These are phyloP conservation scores for Lachnellula occidentalis DNA, from an alignment of 2,329 filamentous ascomycete species.

Conservation along the genomic window DNA sequence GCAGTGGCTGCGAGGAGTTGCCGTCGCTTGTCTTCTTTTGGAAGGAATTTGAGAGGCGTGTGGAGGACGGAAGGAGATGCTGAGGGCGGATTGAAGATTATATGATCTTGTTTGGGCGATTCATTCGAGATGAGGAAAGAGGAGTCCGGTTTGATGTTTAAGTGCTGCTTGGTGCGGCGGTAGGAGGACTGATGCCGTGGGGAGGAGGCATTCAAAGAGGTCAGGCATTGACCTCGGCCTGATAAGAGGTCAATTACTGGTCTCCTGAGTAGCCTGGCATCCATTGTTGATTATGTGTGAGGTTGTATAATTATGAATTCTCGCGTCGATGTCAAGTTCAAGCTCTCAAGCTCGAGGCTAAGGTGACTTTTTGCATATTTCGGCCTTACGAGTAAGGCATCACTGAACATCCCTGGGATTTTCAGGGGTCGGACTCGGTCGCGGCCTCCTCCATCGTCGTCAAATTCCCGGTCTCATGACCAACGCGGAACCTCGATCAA, in stretches of 20 bases:
- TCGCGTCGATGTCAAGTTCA: background rate
- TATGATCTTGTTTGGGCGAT: conserved; percentile 37
- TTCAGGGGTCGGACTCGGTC: no score
- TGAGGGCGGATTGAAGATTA: conserved; percentile 54
- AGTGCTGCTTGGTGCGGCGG: conserved; percentile 30
- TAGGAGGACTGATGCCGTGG: conserved; percentile 31
- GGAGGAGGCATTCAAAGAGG: conserved; percentile 23
- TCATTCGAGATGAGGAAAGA: conserved; percentile 44
- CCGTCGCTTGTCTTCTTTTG: conserved; percentile 36
- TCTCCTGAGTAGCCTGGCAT: conserved; percentile 26
- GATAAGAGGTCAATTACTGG: conserved; percentile 25
- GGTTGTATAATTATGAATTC: background rate
- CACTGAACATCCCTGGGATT: no score
- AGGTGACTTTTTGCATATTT: conserved; percentile 5
- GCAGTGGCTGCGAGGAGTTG: conserved; percentile 24
- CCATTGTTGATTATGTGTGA: conserved; percentile 21
- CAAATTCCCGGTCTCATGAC: no score
- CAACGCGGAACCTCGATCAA: no score
- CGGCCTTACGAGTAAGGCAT: background rate
- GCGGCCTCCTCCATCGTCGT: no score
- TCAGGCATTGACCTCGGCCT: conserved; percentile 22
- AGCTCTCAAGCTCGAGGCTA: background rate
- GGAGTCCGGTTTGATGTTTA: conserved; percentile 53
- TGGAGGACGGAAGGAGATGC: conserved; percentile 53
- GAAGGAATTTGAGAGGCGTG: conserved; percentile 63